Conservation (phyloP, 257 asterid genomes). For the Orobanche coerulescens region DNA sequence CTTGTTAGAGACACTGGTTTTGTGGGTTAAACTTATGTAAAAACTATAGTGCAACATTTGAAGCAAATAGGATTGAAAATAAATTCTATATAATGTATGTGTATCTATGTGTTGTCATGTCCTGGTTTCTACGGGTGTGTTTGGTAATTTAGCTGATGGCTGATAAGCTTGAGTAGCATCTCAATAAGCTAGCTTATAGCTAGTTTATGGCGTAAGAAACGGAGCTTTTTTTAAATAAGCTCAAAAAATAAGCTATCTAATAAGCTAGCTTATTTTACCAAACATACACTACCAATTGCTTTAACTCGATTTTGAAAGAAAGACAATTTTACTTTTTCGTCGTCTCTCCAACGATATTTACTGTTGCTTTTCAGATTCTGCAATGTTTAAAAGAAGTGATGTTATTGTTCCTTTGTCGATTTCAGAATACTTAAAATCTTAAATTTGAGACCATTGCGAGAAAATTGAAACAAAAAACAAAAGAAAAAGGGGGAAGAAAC, state of each 20-base stretch:
- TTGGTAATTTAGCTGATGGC: too few relatives aligned
- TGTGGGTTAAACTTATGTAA: neutral
- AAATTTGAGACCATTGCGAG: too few relatives aligned
- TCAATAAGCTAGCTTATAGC: too few relatives aligned
- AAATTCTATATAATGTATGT: neutral
- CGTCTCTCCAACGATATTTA: neutral
- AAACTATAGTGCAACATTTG: neutral
- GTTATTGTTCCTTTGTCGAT: neutral
- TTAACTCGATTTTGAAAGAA: neutral
- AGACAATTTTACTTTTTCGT: neutral
- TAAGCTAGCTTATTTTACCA: too few relatives aligned
- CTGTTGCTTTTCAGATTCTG: too few relatives aligned
- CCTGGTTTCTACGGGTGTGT: neutral
- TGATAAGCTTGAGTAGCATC: too few relatives aligned
- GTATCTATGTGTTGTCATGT: neutral
- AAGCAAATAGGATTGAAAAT: neutral
- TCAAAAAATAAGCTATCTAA: too few relatives aligned
- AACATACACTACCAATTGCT: neutral
- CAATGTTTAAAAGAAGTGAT: neutral
- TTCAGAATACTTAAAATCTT: neutral
- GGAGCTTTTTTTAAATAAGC: too few relatives aligned
- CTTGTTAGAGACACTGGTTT: neutral
- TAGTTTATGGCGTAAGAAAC: too few relatives aligned
- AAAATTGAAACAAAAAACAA: neutral
- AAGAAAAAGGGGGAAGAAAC: too few relatives aligned